Base-by-base conservation (phyloP, 805 yeast genomes). In the Lipomyces spencermartinsiae region DNA sequence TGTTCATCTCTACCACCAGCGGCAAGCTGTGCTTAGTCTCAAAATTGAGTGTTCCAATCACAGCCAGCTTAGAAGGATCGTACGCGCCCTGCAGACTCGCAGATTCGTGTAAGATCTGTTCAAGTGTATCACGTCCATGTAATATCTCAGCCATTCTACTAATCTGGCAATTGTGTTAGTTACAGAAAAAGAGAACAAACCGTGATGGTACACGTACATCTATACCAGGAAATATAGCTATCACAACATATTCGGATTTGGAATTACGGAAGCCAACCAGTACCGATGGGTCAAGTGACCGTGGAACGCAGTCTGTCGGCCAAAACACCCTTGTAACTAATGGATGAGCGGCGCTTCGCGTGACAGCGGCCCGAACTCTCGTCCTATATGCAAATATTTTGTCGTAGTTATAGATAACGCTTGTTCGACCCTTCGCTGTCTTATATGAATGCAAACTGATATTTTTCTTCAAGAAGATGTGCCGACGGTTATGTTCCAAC, bases 241-340 rank as follows among this genome's bases (percentile, higher is more conserved):
- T 59, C 29, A 74, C 66, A 6, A 74, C 63, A 58, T 65, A 66
- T 14, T 74, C 75, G 14, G 69, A 49, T 31, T 37, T 14, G 2
- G 75, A 64, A 54, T 69, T 69, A 16, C 34, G 58, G 62, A 74
- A 74, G 1, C 76, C 76, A 12, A 74, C 65, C 7, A 74, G 35
- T 8, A 69, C 61, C 10, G 71, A 63, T 6, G 71, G 63, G 2
- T 56, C 65, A 5, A 19, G 16, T 34, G 59, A 22, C 12, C 33
- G 14, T 4, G 54, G 10, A 35, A 22, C 31, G 16, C 61, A 61
- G 58, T 73, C 71, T 5, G 62, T 51, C 19, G 76, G 75, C 75
- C 75, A 74, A 61, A 73, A 73, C 8, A 71, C 61, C 6, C 70
- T 59, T 14, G 61, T 51, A 29, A 64, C 56, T 8, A 57, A 34